A percentile compares a stretch with the other conserved stretches of the same genome.
phyloP scores from a whole-genome alignment of 192 early-diverging fungal genomes.

The Entomortierella lignicola region DNA sequence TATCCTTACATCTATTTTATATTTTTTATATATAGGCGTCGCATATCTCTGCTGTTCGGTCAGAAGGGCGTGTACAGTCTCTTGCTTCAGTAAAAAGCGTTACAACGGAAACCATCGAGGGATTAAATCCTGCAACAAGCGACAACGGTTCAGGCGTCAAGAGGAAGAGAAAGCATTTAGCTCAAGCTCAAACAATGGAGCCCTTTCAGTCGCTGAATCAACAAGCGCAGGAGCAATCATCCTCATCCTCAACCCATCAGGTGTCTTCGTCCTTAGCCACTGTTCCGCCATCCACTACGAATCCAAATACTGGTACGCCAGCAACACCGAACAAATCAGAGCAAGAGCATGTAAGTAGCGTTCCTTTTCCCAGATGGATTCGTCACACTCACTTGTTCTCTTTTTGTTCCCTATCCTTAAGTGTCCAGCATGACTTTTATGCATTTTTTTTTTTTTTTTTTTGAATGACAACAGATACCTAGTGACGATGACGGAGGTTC shows the following conservation, averaged over 20 bases:
- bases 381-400: not conserved
- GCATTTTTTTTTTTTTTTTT: too few species aligned
- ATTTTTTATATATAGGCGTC: too few species aligned
- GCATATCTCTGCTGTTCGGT: too few species aligned
- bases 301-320: not conserved
- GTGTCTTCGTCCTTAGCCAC: not conserved
- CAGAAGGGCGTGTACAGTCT: too few species aligned
- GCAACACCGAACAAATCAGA: not conserved
- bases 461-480: too few species aligned
- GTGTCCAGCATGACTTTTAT: not conserved
- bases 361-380: not conserved
- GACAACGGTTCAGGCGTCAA: not conserved
- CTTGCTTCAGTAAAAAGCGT: not conserved
- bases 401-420: not conserved
- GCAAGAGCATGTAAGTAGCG: not conserved
- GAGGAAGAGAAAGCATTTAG: slow-evolving; percentile 1
- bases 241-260: not conserved
- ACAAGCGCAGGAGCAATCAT: slow-evolving; percentile 1
- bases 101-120: not conserved
- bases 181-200: not conserved
- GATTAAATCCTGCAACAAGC: not conserved
- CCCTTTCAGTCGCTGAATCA: not conserved
- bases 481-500: too few species aligned
- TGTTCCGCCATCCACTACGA: not conserved
- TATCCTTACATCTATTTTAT: too few species aligned